Percentiles rank a stretch among this genome's conserved stretches.
Evolutionary conservation across 2,329 filamentous ascomycete genomes (phyloP).

Genomic region (Venturiaceae sp.): DNA sequence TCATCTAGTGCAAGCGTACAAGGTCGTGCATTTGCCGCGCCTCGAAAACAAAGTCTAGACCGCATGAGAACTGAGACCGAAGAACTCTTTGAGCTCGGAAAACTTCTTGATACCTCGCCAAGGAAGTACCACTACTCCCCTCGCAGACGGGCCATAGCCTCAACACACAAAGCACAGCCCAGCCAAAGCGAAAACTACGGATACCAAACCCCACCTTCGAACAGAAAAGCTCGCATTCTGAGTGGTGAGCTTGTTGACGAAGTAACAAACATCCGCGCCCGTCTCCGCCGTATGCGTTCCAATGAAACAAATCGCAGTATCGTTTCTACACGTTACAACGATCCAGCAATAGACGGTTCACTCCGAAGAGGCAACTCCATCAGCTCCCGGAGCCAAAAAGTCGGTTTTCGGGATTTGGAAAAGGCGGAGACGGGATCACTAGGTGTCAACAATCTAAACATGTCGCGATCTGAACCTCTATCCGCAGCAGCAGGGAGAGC

Average conservation of each 20-base stretch:
- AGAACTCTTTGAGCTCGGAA: slow-evolving; percentile 30
- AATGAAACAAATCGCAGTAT: slow-evolving; percentile 6
- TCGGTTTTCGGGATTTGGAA: slow-evolving; percentile 6
- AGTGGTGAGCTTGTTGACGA: slow-evolving; percentile 8
- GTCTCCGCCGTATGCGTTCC: slow-evolving; percentile 5
- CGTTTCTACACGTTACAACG: neutral
- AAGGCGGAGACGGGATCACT: neutral
- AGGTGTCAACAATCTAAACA: neutral
- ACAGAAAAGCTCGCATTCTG: slow-evolving; percentile 14
- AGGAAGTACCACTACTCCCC: slow-evolving; percentile 24
- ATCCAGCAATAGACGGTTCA: neutral
- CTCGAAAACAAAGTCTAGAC: slow-evolving; percentile 40
- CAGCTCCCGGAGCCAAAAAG: neutral
- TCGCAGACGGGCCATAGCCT: slow-evolving; percentile 1
- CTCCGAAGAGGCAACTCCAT: neutral
- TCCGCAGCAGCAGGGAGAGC: neutral
- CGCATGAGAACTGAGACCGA: slow-evolving; percentile 30
- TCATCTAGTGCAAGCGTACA: slow-evolving; percentile 20
- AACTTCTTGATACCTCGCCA: slow-evolving; percentile 32
- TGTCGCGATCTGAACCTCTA: slow-evolving; percentile 2
- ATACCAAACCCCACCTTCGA: slow-evolving; percentile 15
- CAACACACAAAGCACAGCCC: slow-evolving; percentile 4
- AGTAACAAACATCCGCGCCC: slow-evolving; percentile 1
- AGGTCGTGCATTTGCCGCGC: slow-evolving; percentile 43
- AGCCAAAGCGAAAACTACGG: slow-evolving; percentile 5